Evolutionary conservation across 2,329 filamentous ascomycete genomes (phyloP), one percentile per base, ranked within the genome.

Genomic region (Pseudogymnoascus sp.): DNA sequence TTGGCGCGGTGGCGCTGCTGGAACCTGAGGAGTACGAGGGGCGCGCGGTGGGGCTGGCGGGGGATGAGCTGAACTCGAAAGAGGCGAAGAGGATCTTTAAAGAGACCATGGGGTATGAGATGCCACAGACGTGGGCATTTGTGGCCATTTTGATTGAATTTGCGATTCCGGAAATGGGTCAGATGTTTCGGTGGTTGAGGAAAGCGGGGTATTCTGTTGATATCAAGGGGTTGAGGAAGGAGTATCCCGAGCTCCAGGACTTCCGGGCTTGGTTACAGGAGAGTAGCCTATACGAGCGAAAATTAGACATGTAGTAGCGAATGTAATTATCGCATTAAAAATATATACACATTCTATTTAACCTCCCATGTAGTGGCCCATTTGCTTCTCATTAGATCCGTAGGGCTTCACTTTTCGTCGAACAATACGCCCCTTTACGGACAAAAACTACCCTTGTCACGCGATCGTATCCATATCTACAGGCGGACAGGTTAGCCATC

Each of bases 181-280:
- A 58, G 10, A 73, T 72, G 70, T 71, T 73, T 36, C 65, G 67
- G 42, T 74, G 68, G 68, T 70, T 72, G 60, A 62, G 67, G 39
- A 67, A 67, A 29, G 68, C 67, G 60, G 71, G 70, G 3, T 73
- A 68, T 60, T 64, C 48, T 1, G 70, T 68, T 48, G 69, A 73
- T 67, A 75, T 82, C 60, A 52, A 63, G 15, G 72, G 64, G 58
- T 62, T 79, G 67, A 77, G 69, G 69, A 71, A 72, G 63, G 71
- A 73, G 64, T 73, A 80, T 67, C 75, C 76, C 4, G 72, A 72
- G 59, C 59, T 82, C 65, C 73, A 74, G 67, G 73, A 76, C 62
- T 79, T 81, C 66, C 72, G 74, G 63, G 73, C 71, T 5, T 82
- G 79, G 78, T 62, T 82, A 65, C 69, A 70, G 67, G 73, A 75